A percentile compares a stretch with the other conserved stretches of the same genome.
Evolutionary conservation across 495 filamentous ascomycete species (phyloP).

Genomic region (Aspergillus panamensis): DNA sequence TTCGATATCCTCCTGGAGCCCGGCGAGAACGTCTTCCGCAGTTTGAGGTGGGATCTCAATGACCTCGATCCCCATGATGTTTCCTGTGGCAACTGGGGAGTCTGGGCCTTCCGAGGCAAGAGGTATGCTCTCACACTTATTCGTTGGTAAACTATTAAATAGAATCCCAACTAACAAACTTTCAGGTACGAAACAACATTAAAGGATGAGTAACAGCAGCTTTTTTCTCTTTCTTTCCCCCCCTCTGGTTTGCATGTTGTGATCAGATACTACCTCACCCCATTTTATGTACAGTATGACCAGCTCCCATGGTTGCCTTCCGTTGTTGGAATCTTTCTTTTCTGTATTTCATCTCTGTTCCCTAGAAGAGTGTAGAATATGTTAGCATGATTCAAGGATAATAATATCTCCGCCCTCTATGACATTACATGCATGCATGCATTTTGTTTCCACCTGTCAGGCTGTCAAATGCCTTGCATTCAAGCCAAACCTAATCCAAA

Average conservation of each 20-base stretch:
- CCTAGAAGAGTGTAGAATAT: too few species aligned
- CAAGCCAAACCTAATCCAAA: neutral
- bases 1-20: constrained; percentile 90
- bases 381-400: neutral
- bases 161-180: constrained; percentile 8
- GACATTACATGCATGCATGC: neutral
- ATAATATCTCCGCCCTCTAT: neutral
- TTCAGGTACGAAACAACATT: constrained; percentile 43
- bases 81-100: constrained; percentile 92
- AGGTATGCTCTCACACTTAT: constrained; percentile 57
- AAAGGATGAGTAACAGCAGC: constrained; percentile 15
- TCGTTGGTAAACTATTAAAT: neutral
- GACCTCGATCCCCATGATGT: constrained; percentile 93
- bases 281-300: neutral
- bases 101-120: constrained; percentile 97
- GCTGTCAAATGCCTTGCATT: neutral
- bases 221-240: neutral
- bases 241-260: neutral
- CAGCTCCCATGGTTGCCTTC: neutral
- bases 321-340: neutral
- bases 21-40: constrained; percentile 91
- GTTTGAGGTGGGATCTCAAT: constrained; percentile 94
- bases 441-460: neutral
- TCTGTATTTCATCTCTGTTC: neutral
- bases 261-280: neutral